Evolutionary conservation across 768 basidiomycete genomes (phyloP), one percentile per base, ranked within the genome.

Genomic region (Favolaschia claudopus): DNA sequence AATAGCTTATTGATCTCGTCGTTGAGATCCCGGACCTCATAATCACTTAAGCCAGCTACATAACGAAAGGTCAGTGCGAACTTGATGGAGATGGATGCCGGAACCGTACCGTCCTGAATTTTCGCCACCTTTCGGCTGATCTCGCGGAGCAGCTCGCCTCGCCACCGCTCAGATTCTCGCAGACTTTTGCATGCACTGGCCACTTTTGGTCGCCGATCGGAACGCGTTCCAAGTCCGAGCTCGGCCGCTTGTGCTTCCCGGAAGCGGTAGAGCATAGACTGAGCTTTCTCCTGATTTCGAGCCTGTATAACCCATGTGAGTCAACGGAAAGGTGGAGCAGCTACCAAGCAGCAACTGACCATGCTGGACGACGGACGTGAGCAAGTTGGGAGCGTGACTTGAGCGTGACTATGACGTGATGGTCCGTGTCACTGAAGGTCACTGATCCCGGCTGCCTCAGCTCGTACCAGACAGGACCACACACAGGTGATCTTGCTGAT

Each of bases 241-340:
- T 98, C 96, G 31, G 92, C 91, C 0, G 94, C 95, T 71, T 99
- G 96, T 40, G 93, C 92, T 77, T 99, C 95, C 52, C 96, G 91
- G 77, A 99, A 98, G 57, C 95, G 92, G 72, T 94, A 93, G 28
- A 94, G 82, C 91, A 93, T 95, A 17, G 91, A 93, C 75, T 96
- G 95, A 1, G 95, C 93, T 74, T 98, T 99, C 76, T 98, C 96
- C 74, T 95, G 92, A 89, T 99, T 98, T 74, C 96, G 91, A 61
- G 96, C 95, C 95, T 94, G 64, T 3, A 50, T 19, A 28, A 24
- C 20, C 8, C n/a, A 31, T 10, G 3, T 12, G 3, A 24, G 3
- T 48, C 27, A n/a, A 42, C 20, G n/a, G 17, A 2, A 13, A 9
- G 19, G 42, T n/a, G 14, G 19, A 39, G 19, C 12, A 37, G 5